phyloP scores from a whole-genome alignment of 805 yeast genomes.

The Peterozyma toletana region DNA sequence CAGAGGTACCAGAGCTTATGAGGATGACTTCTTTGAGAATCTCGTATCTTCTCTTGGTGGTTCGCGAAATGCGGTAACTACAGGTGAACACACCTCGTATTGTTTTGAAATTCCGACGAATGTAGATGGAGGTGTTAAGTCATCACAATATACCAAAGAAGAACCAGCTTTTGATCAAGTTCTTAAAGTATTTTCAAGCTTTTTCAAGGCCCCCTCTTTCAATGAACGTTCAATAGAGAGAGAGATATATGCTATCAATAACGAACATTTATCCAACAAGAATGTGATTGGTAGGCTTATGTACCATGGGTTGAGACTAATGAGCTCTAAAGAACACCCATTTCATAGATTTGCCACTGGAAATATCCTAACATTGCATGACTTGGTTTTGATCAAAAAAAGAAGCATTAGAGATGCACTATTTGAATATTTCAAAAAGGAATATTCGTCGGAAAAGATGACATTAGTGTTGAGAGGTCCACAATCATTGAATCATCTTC shows the following conservation, averaged over 20 bases:
- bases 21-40: slow-evolving; percentile 37
- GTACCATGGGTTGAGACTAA: slow-evolving; percentile 50
- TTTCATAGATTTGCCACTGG: slow-evolving; percentile 67
- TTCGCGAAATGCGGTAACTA: slow-evolving; percentile 57
- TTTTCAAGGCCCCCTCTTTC: slow-evolving; percentile 46
- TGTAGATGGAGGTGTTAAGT: slow-evolving; percentile 11
- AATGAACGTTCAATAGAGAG: slow-evolving; percentile 29
- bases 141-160: slow-evolving; percentile 6
- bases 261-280: slow-evolving; percentile 57
- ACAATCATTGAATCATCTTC: slow-evolving; percentile 51
- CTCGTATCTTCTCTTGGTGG: slow-evolving; percentile 45
- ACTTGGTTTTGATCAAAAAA: slow-evolving; percentile 23
- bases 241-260: slow-evolving; percentile 57
- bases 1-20: slow-evolving; percentile 48
- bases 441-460: slow-evolving; percentile 43
- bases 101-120: slow-evolving; percentile 53
- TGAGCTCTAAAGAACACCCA: slow-evolving; percentile 41
- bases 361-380: slow-evolving; percentile 38
- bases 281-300: slow-evolving; percentile 35
- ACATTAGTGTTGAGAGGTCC: slow-evolving; percentile 59
- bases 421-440: slow-evolving; percentile 26
- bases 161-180: slow-evolving; percentile 37
- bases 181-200: slow-evolving; percentile 41
- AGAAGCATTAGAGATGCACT: slow-evolving; percentile 29
- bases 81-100: slow-evolving; percentile 59